phyloP scores from a whole-genome alignment of 768 basidiomycete species.

The Hypsizygus marmoreus region DNA sequence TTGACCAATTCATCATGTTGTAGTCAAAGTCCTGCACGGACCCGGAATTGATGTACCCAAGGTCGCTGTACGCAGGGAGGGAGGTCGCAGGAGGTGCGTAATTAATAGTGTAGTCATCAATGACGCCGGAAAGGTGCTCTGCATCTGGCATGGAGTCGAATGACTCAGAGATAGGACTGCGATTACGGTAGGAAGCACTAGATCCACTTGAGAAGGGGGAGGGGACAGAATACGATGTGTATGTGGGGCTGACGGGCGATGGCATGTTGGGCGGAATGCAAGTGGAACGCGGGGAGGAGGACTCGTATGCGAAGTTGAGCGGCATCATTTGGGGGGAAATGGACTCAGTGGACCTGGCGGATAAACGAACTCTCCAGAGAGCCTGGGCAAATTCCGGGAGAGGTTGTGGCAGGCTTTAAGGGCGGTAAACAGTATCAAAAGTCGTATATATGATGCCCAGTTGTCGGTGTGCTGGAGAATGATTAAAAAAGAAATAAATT shows the following conservation, averaged over 20 bases:
- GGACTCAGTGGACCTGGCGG: slow-evolving; percentile 1
- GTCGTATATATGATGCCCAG: slow-evolving; percentile 1
- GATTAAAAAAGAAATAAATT: slow-evolving; percentile 12
- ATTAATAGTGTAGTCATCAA: slow-evolving; percentile 14
- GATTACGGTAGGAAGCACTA: slow-evolving; percentile 29
- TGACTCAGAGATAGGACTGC: slow-evolving; percentile 40
- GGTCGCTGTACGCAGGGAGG: slow-evolving; percentile 17
- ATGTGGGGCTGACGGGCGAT: slow-evolving; percentile 35
- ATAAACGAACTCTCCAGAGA: slow-evolving; percentile 8
- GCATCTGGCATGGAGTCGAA: slow-evolving; percentile 13
- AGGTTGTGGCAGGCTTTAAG: neutral
- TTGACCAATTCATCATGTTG: slow-evolving; percentile 18
- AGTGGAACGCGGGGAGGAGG: slow-evolving; percentile 6
- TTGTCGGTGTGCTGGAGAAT: slow-evolving; percentile 3
- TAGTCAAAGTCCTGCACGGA: slow-evolving; percentile 19
- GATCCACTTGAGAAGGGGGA: slow-evolving; percentile 44
- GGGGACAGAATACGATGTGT: slow-evolving; percentile 35
- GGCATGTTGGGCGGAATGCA: slow-evolving; percentile 21
- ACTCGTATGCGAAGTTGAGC: slow-evolving; percentile 10
- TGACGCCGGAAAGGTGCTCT: slow-evolving; percentile 6
- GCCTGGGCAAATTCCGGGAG: slow-evolving; percentile 1
- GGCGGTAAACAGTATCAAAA: neutral
- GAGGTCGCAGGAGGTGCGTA: slow-evolving; percentile 16
- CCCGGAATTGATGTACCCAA: slow-evolving; percentile 15
- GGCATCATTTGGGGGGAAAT: slow-evolving; percentile 12